Conservation (phyloP, 441 rosid species). For the Euphorbia neoarborescens region DNA sequence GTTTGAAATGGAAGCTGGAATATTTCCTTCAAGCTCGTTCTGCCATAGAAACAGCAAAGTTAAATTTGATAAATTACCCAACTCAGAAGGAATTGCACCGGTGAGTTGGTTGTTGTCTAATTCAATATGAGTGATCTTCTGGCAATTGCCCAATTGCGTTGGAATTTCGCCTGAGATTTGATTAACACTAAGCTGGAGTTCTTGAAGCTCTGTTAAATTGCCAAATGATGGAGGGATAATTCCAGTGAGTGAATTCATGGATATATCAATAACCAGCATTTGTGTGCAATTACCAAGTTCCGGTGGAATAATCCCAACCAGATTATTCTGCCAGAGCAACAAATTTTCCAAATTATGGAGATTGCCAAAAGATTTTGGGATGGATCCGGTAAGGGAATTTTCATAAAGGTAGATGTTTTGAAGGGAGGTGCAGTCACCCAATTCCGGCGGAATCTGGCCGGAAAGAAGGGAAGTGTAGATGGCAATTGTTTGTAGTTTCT, state of each 20-base stretch:
- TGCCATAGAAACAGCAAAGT: constrained; percentile 56
- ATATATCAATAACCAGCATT: constrained; percentile 56
- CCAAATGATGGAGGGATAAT: constrained; percentile 63
- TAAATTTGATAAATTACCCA: constrained; percentile 44
- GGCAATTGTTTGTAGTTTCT: constrained; percentile 65
- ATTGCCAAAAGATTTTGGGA: constrained; percentile 59
- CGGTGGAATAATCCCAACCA: constrained; percentile 58
- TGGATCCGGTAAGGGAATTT: constrained; percentile 68
- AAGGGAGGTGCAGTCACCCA: constrained; percentile 64
- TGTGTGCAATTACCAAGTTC: constrained; percentile 60
- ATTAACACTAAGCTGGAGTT: constrained; percentile 76
- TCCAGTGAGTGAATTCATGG: constrained; percentile 66
- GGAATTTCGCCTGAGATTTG: constrained; percentile 75
- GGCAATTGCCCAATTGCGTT: constrained; percentile 50
- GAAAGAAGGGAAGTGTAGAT: constrained; percentile 65
- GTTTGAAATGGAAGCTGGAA: constrained; percentile 47
- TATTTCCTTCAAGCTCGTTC: constrained; percentile 55
- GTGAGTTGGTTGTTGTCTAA: constrained; percentile 70
- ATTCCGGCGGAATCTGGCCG: constrained; percentile 64
- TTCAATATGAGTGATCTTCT: constrained; percentile 53
- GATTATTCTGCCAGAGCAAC: constrained; percentile 64
- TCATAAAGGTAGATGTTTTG: constrained; percentile 70
- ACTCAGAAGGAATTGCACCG: constrained; percentile 47
- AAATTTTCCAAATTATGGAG: constrained; percentile 46
- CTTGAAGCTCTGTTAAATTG: constrained; percentile 56